Conservation (phyloP, 1,284 basidiomycete species). For the Ustilago curta region DNA sequence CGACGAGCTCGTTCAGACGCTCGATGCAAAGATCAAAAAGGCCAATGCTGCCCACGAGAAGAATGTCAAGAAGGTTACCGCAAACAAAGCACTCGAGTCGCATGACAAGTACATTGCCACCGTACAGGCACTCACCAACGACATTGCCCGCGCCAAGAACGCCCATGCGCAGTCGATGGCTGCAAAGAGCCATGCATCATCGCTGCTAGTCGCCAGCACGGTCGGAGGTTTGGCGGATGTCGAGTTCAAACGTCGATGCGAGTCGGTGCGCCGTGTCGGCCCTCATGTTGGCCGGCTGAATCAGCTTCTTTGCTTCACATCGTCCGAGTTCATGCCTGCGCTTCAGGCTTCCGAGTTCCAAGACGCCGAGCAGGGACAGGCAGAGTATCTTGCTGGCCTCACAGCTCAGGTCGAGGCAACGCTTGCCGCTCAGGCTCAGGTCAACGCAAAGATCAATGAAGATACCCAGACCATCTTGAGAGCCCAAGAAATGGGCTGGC, state of each 20-base stretch:
- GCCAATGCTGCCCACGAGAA: slow-evolving; percentile 66
- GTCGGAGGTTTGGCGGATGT: slow-evolving; percentile 63
- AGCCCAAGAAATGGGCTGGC: slow-evolving; percentile 58
- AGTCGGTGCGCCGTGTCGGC: slow-evolving; percentile 58
- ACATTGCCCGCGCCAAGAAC: slow-evolving; percentile 58
- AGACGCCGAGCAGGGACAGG: slow-evolving; percentile 54
- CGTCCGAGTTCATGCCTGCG: slow-evolving; percentile 62
- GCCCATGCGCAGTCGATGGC: slow-evolving; percentile 56
- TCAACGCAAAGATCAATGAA: slow-evolving; percentile 49
- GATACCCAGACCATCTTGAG: slow-evolving; percentile 44
- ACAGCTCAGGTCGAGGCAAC: slow-evolving; percentile 48
- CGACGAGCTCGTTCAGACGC: slow-evolving; percentile 59
- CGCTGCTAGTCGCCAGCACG: slow-evolving; percentile 53
- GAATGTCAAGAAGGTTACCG: slow-evolving; percentile 51
- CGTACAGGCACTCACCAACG: slow-evolving; percentile 57
- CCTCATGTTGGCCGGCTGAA: slow-evolving; percentile 58
- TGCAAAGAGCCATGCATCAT: slow-evolving; percentile 55
- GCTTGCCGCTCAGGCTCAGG: slow-evolving; percentile 40
- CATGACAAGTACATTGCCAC: slow-evolving; percentile 67
- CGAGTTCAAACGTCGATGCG: slow-evolving; percentile 64
- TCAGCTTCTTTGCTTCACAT: slow-evolving; percentile 59
- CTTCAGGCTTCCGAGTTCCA: slow-evolving; percentile 56
- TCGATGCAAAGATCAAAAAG: slow-evolving; percentile 68
- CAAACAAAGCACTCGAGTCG: slow-evolving; percentile 52
- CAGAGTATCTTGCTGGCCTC: slow-evolving; percentile 46